These are phyloP conservation scores for Coemansia sp. DNA, from an alignment of 192 early-diverging fungal species.

Conservation along the genomic window DNA sequence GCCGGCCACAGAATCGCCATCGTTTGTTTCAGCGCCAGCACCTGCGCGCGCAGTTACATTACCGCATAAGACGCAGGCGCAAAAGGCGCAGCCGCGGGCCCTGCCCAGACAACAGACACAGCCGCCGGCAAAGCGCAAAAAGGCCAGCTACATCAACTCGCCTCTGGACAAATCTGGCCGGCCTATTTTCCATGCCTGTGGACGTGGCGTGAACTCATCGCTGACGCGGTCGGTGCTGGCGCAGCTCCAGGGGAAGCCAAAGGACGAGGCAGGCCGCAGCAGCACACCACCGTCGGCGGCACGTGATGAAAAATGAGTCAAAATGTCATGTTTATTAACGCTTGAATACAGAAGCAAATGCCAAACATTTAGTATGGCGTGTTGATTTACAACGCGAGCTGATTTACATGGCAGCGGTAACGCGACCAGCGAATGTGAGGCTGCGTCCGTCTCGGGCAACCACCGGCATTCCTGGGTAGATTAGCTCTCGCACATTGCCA, in stretches of 20 bases:
- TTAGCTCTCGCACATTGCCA: slow-evolving; percentile 26
- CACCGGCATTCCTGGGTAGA: slow-evolving; percentile 38
- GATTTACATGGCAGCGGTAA: slow-evolving; percentile 9
- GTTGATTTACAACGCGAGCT: neutral
- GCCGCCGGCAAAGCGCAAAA: slow-evolving; percentile 24
- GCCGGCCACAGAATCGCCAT: neutral
- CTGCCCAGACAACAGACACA: neutral
- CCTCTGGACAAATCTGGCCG: slow-evolving; percentile 37
- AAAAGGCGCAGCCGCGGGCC: neutral
- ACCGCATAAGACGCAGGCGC: neutral
- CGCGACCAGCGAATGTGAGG: slow-evolving; percentile 41
- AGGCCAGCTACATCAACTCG: slow-evolving; percentile 9
- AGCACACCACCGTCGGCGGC: neutral
- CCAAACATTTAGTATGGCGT: neutral
- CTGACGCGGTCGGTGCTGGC: slow-evolving; percentile 50
- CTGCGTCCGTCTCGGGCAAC: slow-evolving; percentile 44
- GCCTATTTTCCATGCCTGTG: slow-evolving; percentile 46
- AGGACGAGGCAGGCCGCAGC: neutral
- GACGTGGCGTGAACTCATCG: slow-evolving; percentile 54
- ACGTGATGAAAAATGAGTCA: neutral
- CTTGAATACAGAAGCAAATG: too few relatives aligned
- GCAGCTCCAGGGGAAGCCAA: slow-evolving; percentile 28
- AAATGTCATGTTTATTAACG: too few relatives aligned
- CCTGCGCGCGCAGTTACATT: neutral
- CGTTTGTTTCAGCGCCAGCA: neutral